These are phyloP conservation scores for Trametes sp. DNA, from an alignment of 1,284 basidiomycete species.

Conservation along the genomic window DNA sequence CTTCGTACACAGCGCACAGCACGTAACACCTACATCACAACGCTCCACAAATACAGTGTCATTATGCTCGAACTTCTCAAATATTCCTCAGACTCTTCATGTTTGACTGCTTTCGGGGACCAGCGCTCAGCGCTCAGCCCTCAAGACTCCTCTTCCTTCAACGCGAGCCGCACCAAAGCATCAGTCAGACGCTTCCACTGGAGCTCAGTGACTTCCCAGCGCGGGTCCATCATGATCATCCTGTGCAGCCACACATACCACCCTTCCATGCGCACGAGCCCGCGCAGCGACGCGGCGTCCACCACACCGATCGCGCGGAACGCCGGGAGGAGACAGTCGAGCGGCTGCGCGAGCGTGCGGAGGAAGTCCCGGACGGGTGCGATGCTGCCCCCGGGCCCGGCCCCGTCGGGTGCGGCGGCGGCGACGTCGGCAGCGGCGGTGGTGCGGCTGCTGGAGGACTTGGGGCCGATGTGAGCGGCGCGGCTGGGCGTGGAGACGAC, in stretches of 20 bases:
- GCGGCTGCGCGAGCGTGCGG: constrained; percentile 11
- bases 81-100: too few relatives aligned
- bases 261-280: constrained; percentile 8
- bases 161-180: constrained; percentile 14
- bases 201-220: not conserved
- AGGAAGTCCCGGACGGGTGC: constrained; percentile 19
- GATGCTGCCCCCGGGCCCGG: not conserved
- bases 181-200: constrained; percentile 14
- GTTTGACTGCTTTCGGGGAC: too few relatives aligned
- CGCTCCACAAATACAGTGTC: not conserved
- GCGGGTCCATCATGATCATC: not conserved
- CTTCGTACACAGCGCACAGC: too few relatives aligned
- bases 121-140: too few relatives aligned
- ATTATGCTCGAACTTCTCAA: not conserved
- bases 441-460: not conserved
- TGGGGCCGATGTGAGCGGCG: not conserved
- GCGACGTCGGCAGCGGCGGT: not conserved
- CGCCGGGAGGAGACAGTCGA: constrained; percentile 14
- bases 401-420: not conserved
- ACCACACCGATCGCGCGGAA: constrained; percentile 14
- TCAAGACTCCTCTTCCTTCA: not conserved
- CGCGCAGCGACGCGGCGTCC: constrained; percentile 6
- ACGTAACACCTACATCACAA: too few relatives aligned
- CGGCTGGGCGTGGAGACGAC: not conserved
- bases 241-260: constrained; percentile 10